Evolutionary conservation across 208 protist species (phyloP), one percentile per base, ranked within the genome.

Genomic region (Porcisia deanei): DNA sequence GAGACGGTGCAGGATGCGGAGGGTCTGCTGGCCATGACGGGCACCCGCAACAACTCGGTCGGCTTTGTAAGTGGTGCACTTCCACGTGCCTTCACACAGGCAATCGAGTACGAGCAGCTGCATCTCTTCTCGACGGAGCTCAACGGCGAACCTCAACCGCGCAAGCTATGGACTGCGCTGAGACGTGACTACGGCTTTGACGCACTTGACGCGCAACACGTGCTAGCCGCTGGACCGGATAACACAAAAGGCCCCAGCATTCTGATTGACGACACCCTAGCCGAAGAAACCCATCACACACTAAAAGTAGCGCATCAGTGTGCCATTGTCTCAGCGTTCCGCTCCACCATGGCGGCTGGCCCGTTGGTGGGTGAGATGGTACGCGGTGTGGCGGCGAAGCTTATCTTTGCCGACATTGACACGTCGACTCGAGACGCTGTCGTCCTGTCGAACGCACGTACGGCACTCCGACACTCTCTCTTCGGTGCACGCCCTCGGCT

Each of bases 331-430:
- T 76, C 84, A 30, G 91, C 82, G 0, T 96, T 94, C 76, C 88
- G 80, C 90, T 90, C 66, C 25, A 86, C 81, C 70, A 98, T 93
- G 71, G 80, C 79, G 10, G 75, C 85, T 39, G 99, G 99, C 3
- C 99, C 99, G 7, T 89, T 99, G 0, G 99, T 98, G 54, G 99
- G 99, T 61, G 99, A 99, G 81, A 92, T 88, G 41, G 90, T 96
- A 55, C 89, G 89, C 53, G 89, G 85, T 4, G 88, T 90, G 0
- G 77, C 77, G 0, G 80, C 91, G 45, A 78, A 82, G 67, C 80
- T 97, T 16, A 80, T 94, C 30, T 83, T 92, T 57, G 85, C 86
- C 12, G 80, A 93, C 69, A 68, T 94, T 37, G 82, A 83, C 39
- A 61, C 72, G 1, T 63, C 76, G 14, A 85, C 81, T 14, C 75